phyloP scores from a whole-genome alignment of 768 basidiomycete genomes.

The Mycena vitilis region DNA sequence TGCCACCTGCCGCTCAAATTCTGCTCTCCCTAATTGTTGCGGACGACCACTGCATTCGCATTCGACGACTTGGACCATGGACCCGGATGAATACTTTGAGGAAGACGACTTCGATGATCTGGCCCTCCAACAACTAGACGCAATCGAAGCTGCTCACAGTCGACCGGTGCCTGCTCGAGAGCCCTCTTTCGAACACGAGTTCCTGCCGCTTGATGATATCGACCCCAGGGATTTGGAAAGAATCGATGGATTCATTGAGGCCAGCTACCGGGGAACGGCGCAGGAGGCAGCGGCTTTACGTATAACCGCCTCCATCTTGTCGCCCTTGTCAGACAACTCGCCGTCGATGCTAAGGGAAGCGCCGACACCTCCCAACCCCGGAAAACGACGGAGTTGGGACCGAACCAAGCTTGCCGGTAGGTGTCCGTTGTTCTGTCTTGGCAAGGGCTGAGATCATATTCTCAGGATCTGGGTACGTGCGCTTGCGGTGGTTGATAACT shows the following conservation, averaged over 20 bases:
- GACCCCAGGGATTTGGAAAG: conserved; percentile 65
- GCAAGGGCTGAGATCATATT: conserved; percentile 65
- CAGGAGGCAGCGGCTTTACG: conserved; percentile 58
- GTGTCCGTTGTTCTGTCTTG: too few species aligned
- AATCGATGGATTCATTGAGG: conserved; percentile 65
- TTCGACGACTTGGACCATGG: too few species aligned
- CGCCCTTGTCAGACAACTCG: conserved; percentile 71
- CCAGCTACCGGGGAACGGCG: conserved; percentile 55
- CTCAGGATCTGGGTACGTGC: conserved; percentile 65
- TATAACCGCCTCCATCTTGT: conserved; percentile 48
- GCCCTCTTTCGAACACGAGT: conserved; percentile 48
- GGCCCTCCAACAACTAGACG: conserved; percentile 70
- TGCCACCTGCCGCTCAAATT: too few species aligned
- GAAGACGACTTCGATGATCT: conserved; percentile 72
- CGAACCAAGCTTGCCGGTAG: too few species aligned
- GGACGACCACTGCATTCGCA: too few species aligned
- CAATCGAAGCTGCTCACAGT: conserved; percentile 72
- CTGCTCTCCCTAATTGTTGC: too few species aligned
- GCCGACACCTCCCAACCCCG: too few species aligned
- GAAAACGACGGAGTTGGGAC: too few species aligned
- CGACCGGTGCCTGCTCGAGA: conserved; percentile 39
- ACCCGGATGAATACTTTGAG: conserved; percentile 82
- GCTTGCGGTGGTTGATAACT: conserved; percentile 17
- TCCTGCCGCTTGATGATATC: conserved; percentile 63
- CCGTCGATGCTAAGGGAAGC: too few species aligned